Conservation (phyloP, 2,329 filamentous ascomycete species). For the Ascochyta rabiei region DNA sequence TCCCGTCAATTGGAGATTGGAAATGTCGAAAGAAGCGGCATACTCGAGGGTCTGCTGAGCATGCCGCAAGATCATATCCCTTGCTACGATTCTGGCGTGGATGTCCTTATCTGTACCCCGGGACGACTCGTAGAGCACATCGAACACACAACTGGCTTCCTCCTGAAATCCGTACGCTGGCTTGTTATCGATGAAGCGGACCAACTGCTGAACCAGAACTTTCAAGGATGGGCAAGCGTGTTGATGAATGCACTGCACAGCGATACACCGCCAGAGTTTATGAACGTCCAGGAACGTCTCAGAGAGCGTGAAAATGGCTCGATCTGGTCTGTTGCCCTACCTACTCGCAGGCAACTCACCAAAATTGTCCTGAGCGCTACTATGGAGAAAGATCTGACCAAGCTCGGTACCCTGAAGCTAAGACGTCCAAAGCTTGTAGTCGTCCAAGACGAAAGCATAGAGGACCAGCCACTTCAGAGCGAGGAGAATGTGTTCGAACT, state of each 20-base stretch:
- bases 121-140: constrained; percentile 92
- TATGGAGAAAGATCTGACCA: constrained; percentile 84
- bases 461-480: constrained; percentile 26
- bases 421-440: constrained; percentile 76
- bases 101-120: constrained; percentile 89
- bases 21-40: constrained; percentile 45
- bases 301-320: constrained; percentile 50
- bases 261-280: constrained; percentile 54
- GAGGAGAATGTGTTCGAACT: constrained; percentile 59
- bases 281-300: constrained; percentile 60
- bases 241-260: constrained; percentile 66
- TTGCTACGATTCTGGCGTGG: constrained; percentile 72
- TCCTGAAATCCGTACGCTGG: constrained; percentile 79
- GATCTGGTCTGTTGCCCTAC: constrained; percentile 41
- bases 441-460: constrained; percentile 63
- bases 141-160: constrained; percentile 81
- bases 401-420: constrained; percentile 75
- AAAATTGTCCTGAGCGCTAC: constrained; percentile 92
- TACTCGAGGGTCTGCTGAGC: constrained; percentile 46
- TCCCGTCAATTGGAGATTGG: constrained; percentile 38
- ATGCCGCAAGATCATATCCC: constrained; percentile 68
- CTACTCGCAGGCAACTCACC: constrained; percentile 58
- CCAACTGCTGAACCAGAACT: constrained; percentile 86
- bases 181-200: constrained; percentile 94
- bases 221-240: constrained; percentile 84